Evolutionary conservation across 768 basidiomycete genomes (phyloP).

Genomic region (Lactifluus hygrophoroides): DNA sequence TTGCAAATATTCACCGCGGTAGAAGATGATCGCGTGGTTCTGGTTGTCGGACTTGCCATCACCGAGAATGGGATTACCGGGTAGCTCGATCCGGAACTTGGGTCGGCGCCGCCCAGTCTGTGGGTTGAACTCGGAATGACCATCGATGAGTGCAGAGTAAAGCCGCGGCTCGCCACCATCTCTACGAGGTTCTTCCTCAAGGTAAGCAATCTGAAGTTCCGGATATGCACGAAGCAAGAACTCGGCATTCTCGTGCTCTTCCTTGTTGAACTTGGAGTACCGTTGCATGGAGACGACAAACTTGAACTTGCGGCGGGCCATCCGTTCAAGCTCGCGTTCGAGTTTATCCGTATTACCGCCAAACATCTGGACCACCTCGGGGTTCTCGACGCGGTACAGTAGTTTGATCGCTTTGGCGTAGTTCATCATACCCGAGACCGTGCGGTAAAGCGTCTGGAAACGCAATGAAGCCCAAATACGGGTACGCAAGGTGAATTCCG

Average conservation of each 20-base stretch:
- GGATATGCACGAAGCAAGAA: conserved; percentile 96
- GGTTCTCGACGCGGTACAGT: conserved; percentile 98
- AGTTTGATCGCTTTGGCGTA: conserved; percentile 99
- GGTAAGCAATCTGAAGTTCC: conserved; percentile 95
- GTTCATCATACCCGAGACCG: conserved; percentile 99
- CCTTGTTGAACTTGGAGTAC: conserved; percentile 99
- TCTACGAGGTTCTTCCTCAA: conserved; percentile 93
- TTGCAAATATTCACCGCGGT: conserved; percentile 97
- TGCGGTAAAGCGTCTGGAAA: conserved; percentile 96
- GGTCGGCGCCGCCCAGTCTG: conserved; percentile 84
- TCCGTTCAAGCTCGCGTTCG: conserved; percentile 92
- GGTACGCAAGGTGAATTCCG: conserved; percentile 96
- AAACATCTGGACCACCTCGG: conserved; percentile 94
- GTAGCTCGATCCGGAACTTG: conserved; percentile 97
- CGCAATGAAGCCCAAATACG: conserved; percentile 99
- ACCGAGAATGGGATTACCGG: conserved; percentile 97
- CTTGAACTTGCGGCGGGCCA: conserved; percentile 98
- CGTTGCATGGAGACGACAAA: conserved; percentile 99
- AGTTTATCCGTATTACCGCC: conserved; percentile 97
- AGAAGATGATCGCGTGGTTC: conserved; percentile 99
- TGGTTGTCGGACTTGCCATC: conserved; percentile 99
- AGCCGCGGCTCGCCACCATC: conserved; percentile 93
- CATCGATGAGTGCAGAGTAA: conserved; percentile 95
- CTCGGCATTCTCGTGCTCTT: conserved; percentile 98
- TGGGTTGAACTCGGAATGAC: conserved; percentile 90